phyloP scores from a whole-genome alignment of 1,139 yeast species.

The Blastobotrys persicus region DNA sequence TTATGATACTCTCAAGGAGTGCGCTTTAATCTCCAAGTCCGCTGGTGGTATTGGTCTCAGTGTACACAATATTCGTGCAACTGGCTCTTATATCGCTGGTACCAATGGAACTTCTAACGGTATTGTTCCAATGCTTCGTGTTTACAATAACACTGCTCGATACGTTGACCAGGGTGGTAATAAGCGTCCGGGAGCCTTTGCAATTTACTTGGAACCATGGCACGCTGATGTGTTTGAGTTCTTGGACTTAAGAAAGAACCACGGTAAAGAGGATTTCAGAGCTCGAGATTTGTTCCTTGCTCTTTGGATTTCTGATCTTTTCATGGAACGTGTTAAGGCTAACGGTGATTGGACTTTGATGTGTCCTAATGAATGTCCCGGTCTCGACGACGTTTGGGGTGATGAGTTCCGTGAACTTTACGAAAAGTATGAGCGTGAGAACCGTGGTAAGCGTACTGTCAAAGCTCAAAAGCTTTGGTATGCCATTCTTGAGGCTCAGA shows the following conservation, averaged over 20 bases:
- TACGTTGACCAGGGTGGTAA: conserved; percentile 95
- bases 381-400: conserved; percentile 75
- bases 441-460: conserved; percentile 66
- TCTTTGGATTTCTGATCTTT: conserved; percentile 87
- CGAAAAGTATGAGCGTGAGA: conserved; percentile 67
- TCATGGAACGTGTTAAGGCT: conserved; percentile 81
- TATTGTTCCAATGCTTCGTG: conserved; percentile 85
- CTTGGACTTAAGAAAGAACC: conserved; percentile 80
- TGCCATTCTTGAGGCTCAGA: conserved; percentile 81
- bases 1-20: conserved; percentile 78
- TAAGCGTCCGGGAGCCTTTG: conserved; percentile 92
- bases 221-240: conserved; percentile 84
- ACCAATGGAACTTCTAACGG: conserved; percentile 90
- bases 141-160: conserved; percentile 86
- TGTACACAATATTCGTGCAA: conserved; percentile 77
- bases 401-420: conserved; percentile 74
- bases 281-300: conserved; percentile 90
- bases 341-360: conserved; percentile 81
- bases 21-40: conserved; percentile 83
- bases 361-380: conserved; percentile 88
- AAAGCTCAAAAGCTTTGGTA: conserved; percentile 90
- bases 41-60: conserved; percentile 92
- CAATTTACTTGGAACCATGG: conserved; percentile 89
- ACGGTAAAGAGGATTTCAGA: conserved; percentile 87
- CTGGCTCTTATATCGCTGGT: conserved; percentile 85